Evolutionary conservation across 495 filamentous ascomycete genomes (phyloP), one percentile per base, ranked within the genome.

Genomic region (Talaromyces liani): DNA sequence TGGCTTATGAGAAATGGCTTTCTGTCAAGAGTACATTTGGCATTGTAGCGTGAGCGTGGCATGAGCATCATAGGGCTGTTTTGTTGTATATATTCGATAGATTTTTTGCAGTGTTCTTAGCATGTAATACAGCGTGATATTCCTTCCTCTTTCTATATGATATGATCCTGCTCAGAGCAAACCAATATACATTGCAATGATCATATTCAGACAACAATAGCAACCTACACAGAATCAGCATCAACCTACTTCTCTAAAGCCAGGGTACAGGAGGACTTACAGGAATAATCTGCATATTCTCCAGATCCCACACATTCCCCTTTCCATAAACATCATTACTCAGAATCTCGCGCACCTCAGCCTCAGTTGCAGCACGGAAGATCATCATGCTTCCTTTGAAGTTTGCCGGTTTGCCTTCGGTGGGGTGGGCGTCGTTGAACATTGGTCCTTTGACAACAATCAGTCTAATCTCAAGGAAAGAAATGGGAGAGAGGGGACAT

Each of bases 271-370:
- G 27, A 57, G 31, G 6, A 67, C 73, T 66, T 61, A 79, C 75
- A 22, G 76, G 75, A 65, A 71, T 63, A 18, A 79, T 72, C 34
- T 73, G 68, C 25, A 88, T 85, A 72, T 90, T 93, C 7, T 87
- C 83, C 65, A 85, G 78, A 80, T 95, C 90, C 92, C 91, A 95
- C 5, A 95, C 88, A 6, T 83, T 85, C n/a, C 67, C 73, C 61
- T 70, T 77, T 27, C 79, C 79, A 67, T 94, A 94, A 1, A 89
- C 74, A 68, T 96, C 91, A 25, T 84, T 75, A 67, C 82, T 82
- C 60, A 96, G 70, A 4, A 78, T 68, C 67, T 85, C 76, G 14
- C 87, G 67, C 0, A 93, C 82, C 67, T 90, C 87, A 60, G 91
- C 91, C 65, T 80, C 84, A 20, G 78, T 83, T 29, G 81, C 77